A percentile compares a stretch with the other conserved stretches of the same genome.
Conservation (phyloP, 768 basidiomycete species). For the Tulasnella sp. region DNA sequence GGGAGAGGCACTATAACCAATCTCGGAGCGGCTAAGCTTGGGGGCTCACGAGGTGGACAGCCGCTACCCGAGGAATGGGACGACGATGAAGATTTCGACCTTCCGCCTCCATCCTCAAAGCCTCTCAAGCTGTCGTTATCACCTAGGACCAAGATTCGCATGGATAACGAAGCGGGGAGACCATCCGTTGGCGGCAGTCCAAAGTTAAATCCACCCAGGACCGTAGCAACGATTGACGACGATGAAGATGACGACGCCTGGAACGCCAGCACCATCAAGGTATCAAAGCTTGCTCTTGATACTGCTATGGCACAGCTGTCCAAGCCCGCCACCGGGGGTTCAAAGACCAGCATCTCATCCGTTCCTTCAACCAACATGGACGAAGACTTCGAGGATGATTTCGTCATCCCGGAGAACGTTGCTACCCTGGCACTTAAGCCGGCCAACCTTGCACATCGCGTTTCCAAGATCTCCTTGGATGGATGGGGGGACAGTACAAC, state of each 20-base stretch:
- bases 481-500: slow-evolving; percentile 71
- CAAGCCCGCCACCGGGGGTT: slow-evolving; percentile 36
- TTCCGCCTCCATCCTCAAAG: slow-evolving; percentile 5
- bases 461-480: slow-evolving; percentile 76
- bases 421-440: slow-evolving; percentile 77
- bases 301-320: background rate
- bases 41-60: background rate
- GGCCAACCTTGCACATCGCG: slow-evolving; percentile 55
- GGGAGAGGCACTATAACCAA: slow-evolving; percentile 13
- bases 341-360: slow-evolving; percentile 27
- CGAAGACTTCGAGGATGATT: slow-evolving; percentile 79
- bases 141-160: slow-evolving; percentile 8
- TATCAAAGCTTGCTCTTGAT: slow-evolving; percentile 30
- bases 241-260: slow-evolving; percentile 62
- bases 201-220: slow-evolving; percentile 25
- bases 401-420: slow-evolving; percentile 70
- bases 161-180: background rate
- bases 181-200: slow-evolving; percentile 44
- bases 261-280: slow-evolving; percentile 78
- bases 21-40: slow-evolving; percentile 4
- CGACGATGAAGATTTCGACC: slow-evolving; percentile 53
- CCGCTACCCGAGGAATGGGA: slow-evolving; percentile 73
- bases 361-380: slow-evolving; percentile 9
- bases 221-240: slow-evolving; percentile 30
- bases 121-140: slow-evolving; percentile 7